Evolutionary conservation across 331 rosid genomes (phyloP).

Genomic region (Phaseolus coccineus): DNA sequence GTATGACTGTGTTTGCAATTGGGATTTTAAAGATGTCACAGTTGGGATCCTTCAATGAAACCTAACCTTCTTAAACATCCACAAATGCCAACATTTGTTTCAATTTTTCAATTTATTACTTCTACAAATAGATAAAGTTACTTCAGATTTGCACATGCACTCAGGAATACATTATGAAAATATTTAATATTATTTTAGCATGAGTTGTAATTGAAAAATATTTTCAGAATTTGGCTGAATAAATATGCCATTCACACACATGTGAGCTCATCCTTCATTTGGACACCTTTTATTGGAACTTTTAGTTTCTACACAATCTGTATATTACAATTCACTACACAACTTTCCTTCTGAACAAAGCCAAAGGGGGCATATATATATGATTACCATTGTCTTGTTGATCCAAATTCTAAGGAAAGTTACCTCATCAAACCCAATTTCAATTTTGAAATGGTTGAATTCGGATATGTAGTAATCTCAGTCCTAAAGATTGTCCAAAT

Average conservation of each 20-base stretch:
- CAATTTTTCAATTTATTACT: not conserved
- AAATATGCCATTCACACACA: constrained; percentile 4
- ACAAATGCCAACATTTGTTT: not conserved
- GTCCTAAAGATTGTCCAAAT: not conserved
- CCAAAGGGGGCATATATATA: not conserved
- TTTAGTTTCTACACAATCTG: not conserved
- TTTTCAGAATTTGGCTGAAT: not conserved
- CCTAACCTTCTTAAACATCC: not conserved
- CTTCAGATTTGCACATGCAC: not conserved
- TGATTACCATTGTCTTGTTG: not conserved
- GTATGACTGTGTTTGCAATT: not conserved
- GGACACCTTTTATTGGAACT: not conserved
- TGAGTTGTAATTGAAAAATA: not conserved
- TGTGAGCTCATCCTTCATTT: constrained; percentile 10
- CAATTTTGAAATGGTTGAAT: not conserved
- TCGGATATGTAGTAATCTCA: not conserved
- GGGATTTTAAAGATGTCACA: not conserved
- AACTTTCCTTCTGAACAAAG: constrained; percentile 5
- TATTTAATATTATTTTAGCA: not conserved
- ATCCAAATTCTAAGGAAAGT: not conserved
- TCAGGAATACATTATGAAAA: too few relatives aligned
- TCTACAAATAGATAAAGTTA: not conserved
- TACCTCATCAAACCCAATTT: not conserved
- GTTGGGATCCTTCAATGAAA: not conserved
- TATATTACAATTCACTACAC: too few relatives aligned